Evolutionary conservation across 1,139 yeast genomes (phyloP), one percentile per base, ranked within the genome.

Genomic region (Geotrichum candidum): DNA sequence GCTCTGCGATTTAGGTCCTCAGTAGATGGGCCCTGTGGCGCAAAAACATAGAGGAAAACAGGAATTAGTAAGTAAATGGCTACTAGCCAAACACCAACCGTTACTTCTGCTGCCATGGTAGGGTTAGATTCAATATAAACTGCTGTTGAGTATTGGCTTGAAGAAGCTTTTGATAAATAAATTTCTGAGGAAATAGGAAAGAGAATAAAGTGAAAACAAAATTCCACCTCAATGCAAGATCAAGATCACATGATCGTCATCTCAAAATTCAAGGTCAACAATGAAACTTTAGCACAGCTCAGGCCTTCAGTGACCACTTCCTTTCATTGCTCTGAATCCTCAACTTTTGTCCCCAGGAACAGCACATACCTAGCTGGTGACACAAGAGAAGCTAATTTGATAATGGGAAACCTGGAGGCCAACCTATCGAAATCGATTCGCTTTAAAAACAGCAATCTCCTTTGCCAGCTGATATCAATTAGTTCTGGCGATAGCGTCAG

Each of bases 1-100:
- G 77, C 82, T 66, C 81, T 76, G 15, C 70, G 63, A 13, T 63
- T 57, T 15, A 56, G 61, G 38, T 65, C 61, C 6, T 51, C 63
- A 6, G 35, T 45, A 2, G 57, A 46, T 11, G 53, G 60, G 5
- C 58, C 54, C 15, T 29, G 51, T 27, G 60, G 52, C 11, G 63
- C 60, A 38, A 60, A 61, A 18, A 63, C 22, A 29, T 57, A 63
- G n/a, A 63, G 51, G 22, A 54, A 41, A 5, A 64, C 27, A 6
- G 66, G 66, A 18, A 64, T 63, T 4, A 61, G 38, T 18, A 64
- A 53, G 51, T 64, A 64, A 18, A 56, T 46, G 2, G 54, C 52
- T 6, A 63, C 59, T 38, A 64, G 59, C 38, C 53, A 51, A 11
- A 55, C 55, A 4, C 60, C 63, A 6, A 48, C 60, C 15, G 60